Evolutionary conservation across 2,329 filamentous ascomycete species (phyloP).

Genomic region (Microsporum ferrugineum): DNA sequence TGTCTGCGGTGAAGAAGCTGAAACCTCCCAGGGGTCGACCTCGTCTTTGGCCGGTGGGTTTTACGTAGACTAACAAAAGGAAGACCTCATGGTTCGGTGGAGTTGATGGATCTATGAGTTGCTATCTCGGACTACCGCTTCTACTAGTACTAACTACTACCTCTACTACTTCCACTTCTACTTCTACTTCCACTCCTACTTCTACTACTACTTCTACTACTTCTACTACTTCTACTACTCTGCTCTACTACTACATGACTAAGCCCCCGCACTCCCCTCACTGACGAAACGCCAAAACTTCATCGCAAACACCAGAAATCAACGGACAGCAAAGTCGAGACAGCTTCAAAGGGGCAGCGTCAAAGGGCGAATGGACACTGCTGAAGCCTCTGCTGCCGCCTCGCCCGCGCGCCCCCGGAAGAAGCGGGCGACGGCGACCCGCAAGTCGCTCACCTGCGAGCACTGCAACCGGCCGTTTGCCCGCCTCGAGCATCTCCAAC

Average conservation of each 20-base stretch:
- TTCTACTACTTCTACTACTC: not conserved
- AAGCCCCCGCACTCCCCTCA: not conserved
- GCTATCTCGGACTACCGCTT: not conserved
- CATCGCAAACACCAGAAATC: not conserved
- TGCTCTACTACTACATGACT: not conserved
- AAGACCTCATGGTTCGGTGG: too few relatives aligned
- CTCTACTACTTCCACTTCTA: not conserved
- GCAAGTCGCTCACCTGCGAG: constrained; percentile 39
- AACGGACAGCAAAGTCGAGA: not conserved
- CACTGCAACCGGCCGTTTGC: constrained; percentile 40
- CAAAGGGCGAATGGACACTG: not conserved
- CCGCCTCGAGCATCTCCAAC: constrained; percentile 40
- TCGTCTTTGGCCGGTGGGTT: too few relatives aligned
- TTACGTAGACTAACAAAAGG: too few relatives aligned
- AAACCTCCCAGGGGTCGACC: not conserved
- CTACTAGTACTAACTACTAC: not conserved
- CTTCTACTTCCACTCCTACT: not conserved
- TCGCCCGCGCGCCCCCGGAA: constrained; percentile 20
- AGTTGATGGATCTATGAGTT: not conserved
- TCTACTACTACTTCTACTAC: not conserved
- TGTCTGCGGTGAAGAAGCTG: not conserved
- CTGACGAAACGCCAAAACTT: not conserved
- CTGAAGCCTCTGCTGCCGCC: constrained; percentile 23
- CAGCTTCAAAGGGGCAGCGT: not conserved
- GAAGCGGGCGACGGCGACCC: constrained; percentile 30